Evolutionary conservation across 305 asterid genomes (phyloP), one percentile per base, ranked within the genome.

Genomic region (Plantago coronopus): DNA sequence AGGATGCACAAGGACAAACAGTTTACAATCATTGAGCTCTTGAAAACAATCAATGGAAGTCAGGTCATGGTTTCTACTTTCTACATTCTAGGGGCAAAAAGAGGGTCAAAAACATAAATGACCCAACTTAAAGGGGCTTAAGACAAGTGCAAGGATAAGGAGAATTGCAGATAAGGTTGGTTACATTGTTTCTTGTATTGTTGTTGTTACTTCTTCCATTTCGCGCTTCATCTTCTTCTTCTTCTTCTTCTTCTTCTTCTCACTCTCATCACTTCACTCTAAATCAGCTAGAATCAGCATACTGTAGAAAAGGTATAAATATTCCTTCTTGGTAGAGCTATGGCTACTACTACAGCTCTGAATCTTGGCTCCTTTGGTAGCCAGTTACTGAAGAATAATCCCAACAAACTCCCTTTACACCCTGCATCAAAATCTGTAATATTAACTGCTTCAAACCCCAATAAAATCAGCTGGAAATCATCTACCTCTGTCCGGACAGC

Each of bases 321-420:
- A 62, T 29, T 45, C 44, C 48, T 57, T 60, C 20, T 60, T 42
- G 55, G 70, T 57, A 23, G 22, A 68, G 66, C 78, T 69, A 90
- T 90, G 97, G 70, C 81, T 68, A 81, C 85, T 77, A 83, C 85
- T 23, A 65, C 87, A 46, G 66, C 95, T 62, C 68, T 85, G 20
- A 88, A 80, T 71, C 73, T 87, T 16, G 83, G 91, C 50, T 80
- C 76, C 43, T 72, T 76, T 48, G 77, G 87, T 61, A 64, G 72
- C 72, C 70, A 64, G 2, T 11, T 60, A 27, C 60, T 66, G 58
- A 79, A 78, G 63, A 38, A 69, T 65, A 72, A 60, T 60, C 59
- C 80, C 59, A 70, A 61, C 59, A 87, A 77, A 62, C 72, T 87
- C 42, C 38, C 78, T 17, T 67, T 79, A 27, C 77, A 74, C 62